Conservation (phyloP, 192 early-diverging fungal genomes). For the Coemansia brasiliensis region DNA sequence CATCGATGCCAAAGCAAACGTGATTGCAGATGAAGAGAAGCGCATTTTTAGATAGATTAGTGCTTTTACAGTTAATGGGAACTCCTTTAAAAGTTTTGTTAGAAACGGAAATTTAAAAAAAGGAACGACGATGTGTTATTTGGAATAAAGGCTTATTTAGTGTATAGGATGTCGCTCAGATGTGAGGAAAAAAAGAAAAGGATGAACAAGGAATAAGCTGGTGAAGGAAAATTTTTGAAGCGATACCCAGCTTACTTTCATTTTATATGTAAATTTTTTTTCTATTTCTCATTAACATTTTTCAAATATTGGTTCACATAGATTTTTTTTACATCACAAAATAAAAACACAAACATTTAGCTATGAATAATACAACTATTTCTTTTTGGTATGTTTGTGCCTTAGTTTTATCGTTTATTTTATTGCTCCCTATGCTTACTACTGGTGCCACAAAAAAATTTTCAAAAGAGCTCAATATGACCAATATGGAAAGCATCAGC, state of each 20-base stretch:
- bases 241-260: neutral
- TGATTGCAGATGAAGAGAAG: slow-evolving; percentile 27
- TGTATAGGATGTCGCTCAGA: slow-evolving; percentile 8
- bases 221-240: neutral
- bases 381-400: too few relatives aligned
- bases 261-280: slow-evolving; percentile 2
- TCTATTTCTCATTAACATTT: too few relatives aligned
- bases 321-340: too few relatives aligned
- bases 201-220: slow-evolving; percentile 13
- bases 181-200: neutral
- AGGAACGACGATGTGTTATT: neutral
- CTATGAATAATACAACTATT: too few relatives aligned
- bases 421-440: too few relatives aligned
- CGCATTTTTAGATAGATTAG: slow-evolving; percentile 21
- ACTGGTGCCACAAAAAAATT: too few relatives aligned
- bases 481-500: too few relatives aligned
- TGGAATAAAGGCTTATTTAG: slow-evolving; percentile 12
- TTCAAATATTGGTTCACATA: too few relatives aligned
- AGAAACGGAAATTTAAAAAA: neutral
- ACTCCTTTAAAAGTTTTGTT: neutral
- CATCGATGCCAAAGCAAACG: slow-evolving; percentile 21
- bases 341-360: too few relatives aligned
- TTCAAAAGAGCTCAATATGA: too few relatives aligned
- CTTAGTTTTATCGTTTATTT: too few relatives aligned
- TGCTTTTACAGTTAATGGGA: neutral